phyloP scores from a whole-genome alignment of 345 rosid genomes.

The Aquilaria yunnanensis region DNA sequence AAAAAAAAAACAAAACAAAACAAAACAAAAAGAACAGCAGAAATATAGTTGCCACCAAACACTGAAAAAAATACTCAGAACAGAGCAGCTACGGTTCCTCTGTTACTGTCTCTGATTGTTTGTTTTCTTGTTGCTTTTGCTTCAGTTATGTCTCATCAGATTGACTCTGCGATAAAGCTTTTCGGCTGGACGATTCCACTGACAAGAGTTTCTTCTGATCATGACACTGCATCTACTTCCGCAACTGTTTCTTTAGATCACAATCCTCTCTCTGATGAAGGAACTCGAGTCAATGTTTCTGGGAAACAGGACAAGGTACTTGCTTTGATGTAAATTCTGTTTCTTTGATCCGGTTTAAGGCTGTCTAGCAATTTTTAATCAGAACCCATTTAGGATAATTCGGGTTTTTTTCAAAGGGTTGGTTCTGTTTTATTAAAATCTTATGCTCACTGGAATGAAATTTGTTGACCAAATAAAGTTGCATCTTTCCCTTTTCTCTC shows the following conservation, averaged over 20 bases:
- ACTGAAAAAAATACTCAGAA: background rate
- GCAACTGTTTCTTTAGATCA: background rate
- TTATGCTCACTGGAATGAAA: too few relatives aligned
- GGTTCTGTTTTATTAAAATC: background rate
- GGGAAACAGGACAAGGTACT: slow-evolving; percentile 16
- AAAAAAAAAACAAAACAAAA: background rate
- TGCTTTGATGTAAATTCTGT: background rate
- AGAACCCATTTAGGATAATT: slow-evolving; percentile 3
- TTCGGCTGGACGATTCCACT: slow-evolving; percentile 48
- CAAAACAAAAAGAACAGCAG: background rate
- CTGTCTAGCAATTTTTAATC: background rate
- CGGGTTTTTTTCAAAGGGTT: slow-evolving; percentile 3
- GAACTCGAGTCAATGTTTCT: background rate
- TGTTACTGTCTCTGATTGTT: too few relatives aligned
- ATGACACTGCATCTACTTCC: background rate
- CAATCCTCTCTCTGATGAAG: slow-evolving; percentile 2
- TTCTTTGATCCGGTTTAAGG: background rate
- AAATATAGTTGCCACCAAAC: background rate
- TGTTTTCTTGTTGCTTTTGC: too few relatives aligned
- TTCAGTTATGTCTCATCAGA: slow-evolving; percentile 26
- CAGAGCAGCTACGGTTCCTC: background rate
- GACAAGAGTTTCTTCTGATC: slow-evolving; percentile 6
- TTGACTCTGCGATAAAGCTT: slow-evolving; percentile 34
- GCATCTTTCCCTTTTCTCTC: too few relatives aligned
- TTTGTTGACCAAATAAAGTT: too few relatives aligned